Conservation (phyloP, 306 rosid species). For the Leucaena leucocephala region DNA sequence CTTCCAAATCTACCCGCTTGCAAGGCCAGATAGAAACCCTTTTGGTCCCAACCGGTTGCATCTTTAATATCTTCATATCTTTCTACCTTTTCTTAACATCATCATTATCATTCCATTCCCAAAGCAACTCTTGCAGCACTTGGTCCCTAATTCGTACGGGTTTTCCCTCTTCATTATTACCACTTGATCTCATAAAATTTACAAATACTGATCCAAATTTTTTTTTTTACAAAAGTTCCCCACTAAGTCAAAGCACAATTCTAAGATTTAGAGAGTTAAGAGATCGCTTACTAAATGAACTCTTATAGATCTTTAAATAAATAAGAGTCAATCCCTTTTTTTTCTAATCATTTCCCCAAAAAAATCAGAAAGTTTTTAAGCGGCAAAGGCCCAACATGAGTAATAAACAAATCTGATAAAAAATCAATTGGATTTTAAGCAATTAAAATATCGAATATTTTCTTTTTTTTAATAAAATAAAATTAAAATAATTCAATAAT, state of each 20-base stretch:
- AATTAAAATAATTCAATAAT: not conserved
- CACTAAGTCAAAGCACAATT: too few relatives aligned
- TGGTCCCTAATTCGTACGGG: not conserved
- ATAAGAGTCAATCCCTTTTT: too few relatives aligned
- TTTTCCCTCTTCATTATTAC: not conserved
- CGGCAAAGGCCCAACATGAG: not conserved
- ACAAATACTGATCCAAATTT: not conserved
- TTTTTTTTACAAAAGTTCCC: too few relatives aligned
- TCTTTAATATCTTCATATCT: not conserved
- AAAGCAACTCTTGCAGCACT: not conserved
- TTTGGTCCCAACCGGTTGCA: too few relatives aligned
- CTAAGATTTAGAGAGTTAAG: too few relatives aligned
- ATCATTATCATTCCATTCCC: not conserved
- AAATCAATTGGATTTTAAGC: not conserved
- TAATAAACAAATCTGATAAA: not conserved
- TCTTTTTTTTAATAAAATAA: not conserved
- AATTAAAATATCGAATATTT: not conserved
- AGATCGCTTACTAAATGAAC: too few relatives aligned
- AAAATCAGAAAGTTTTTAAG: not conserved
- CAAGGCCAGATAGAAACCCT: too few relatives aligned
- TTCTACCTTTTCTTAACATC: too few relatives aligned
- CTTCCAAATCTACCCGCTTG: too few relatives aligned
- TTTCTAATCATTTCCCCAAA: too few relatives aligned
- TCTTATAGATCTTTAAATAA: too few relatives aligned
- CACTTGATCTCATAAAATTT: not conserved